Conservation (phyloP, 345 rosid species). For the Camelina hispida region DNA sequence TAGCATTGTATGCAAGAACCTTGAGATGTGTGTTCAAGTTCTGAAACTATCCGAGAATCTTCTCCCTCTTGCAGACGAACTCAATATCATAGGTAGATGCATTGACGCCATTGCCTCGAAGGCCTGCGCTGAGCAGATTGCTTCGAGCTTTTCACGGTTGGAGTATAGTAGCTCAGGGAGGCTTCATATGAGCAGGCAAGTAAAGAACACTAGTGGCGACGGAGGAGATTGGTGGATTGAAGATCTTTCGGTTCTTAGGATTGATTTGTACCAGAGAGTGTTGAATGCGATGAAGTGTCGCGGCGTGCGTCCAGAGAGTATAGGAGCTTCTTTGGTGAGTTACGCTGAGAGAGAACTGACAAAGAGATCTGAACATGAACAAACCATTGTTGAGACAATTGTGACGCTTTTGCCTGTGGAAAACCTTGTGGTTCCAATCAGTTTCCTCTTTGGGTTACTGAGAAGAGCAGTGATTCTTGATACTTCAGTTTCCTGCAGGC, state of each 20-base stretch:
- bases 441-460: constrained; percentile 83
- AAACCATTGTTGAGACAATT: constrained; percentile 77
- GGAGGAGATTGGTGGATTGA: constrained; percentile 98
- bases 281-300: constrained; percentile 93
- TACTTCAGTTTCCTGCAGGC: constrained; percentile 72
- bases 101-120: constrained; percentile 92
- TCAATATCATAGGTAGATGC: constrained; percentile 76
- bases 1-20: constrained; percentile 81
- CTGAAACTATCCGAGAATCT: constrained; percentile 86
- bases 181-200: constrained; percentile 88
- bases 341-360: constrained; percentile 90
- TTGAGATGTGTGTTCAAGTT: constrained; percentile 88
- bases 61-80: constrained; percentile 93
- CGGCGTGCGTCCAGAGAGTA: constrained; percentile 96
- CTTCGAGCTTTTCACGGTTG: constrained; percentile 91
- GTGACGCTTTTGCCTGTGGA: constrained; percentile 84
- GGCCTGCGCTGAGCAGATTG: constrained; percentile 91
- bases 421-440: constrained; percentile 85
- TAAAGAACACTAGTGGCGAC: constrained; percentile 57
- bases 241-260: constrained; percentile 81
- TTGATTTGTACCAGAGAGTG: constrained; percentile 82
- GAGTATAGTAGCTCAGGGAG: constrained; percentile 99
- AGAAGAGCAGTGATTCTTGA: constrained; percentile 93
- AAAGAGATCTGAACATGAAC: constrained; percentile 82
- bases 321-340: constrained; percentile 81